Evolutionary conservation across 192 early-diverging fungal genomes (phyloP).

Genomic region (Coemansia sp.): DNA sequence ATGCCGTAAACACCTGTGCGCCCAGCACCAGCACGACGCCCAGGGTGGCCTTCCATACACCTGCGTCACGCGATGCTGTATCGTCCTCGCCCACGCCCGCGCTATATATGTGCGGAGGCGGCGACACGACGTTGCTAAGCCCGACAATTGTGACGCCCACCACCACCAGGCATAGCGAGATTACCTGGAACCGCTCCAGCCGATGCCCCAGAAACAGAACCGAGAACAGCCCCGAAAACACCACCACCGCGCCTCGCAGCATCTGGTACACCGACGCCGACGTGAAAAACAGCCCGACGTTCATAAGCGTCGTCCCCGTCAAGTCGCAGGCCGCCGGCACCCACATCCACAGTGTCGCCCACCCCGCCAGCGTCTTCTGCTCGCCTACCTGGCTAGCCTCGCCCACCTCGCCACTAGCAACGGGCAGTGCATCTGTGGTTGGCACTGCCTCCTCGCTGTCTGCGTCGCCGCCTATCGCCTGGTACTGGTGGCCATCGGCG

Average conservation of each 20-base stretch:
- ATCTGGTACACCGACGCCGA: slow-evolving; percentile 92
- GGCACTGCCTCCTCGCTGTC: slow-evolving; percentile 20
- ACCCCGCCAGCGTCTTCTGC: slow-evolving; percentile 54
- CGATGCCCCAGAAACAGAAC: slow-evolving; percentile 79
- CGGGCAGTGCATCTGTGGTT: slow-evolving; percentile 28
- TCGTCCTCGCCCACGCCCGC: slow-evolving; percentile 22
- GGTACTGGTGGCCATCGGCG: slow-evolving; percentile 16
- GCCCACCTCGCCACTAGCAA: background rate
- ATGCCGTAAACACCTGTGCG: slow-evolving; percentile 90
- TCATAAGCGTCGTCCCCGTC: slow-evolving; percentile 86
- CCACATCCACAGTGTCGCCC: slow-evolving; percentile 56
- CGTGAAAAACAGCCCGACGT: slow-evolving; percentile 91
- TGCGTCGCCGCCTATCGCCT: slow-evolving; percentile 22
- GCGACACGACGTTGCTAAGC: slow-evolving; percentile 56
- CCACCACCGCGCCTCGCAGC: slow-evolving; percentile 93
- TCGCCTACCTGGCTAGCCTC: slow-evolving; percentile 4
- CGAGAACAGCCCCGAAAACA: slow-evolving; percentile 90
- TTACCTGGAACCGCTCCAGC: slow-evolving; percentile 75
- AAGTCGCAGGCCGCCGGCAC: slow-evolving; percentile 71
- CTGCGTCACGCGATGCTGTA: slow-evolving; percentile 13
- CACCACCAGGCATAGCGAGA: slow-evolving; percentile 77
- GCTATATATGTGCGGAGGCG: slow-evolving; percentile 19
- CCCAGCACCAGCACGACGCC: slow-evolving; percentile 83
- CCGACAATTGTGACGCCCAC: slow-evolving; percentile 89
- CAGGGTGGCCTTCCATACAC: slow-evolving; percentile 57